Evolutionary conservation across 768 basidiomycete species (phyloP).

Genomic region (Boletus sp.): DNA sequence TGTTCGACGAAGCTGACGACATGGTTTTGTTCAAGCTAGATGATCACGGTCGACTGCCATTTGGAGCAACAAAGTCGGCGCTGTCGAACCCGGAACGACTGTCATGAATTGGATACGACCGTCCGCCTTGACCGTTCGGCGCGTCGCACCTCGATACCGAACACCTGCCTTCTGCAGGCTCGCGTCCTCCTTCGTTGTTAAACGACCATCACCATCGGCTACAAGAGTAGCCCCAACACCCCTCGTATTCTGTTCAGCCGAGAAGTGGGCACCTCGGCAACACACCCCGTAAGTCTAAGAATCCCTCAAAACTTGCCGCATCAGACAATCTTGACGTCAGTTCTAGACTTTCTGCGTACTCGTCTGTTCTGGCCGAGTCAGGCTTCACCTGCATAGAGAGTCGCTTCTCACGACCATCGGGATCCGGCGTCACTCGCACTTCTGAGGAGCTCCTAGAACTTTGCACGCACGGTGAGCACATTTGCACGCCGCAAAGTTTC

Average conservation of each 20-base stretch:
- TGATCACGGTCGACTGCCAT: not conserved
- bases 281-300: constrained; percentile 39
- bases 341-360: constrained; percentile 28
- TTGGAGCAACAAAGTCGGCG: too few relatives aligned
- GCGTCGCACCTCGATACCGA: not conserved
- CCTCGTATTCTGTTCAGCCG: constrained; percentile 50
- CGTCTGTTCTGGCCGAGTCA: constrained; percentile 43
- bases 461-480: constrained; percentile 40
- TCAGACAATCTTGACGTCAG: not conserved
- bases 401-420: constrained; percentile 34
- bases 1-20: constrained; percentile 61
- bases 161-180: not conserved
- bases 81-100: too few relatives aligned
- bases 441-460: constrained; percentile 35
- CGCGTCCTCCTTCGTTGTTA: constrained; percentile 37
- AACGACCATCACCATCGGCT: constrained; percentile 36
- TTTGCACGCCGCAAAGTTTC: not conserved
- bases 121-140: not conserved
- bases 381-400: constrained; percentile 50
- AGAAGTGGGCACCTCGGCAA: constrained; percentile 43
- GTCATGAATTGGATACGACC: not conserved
- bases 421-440: not conserved
- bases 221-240: constrained; percentile 52
- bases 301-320: not conserved
- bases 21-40: constrained; percentile 33